Percentiles rank a stretch among this genome's conserved stretches.
Evolutionary conservation across 78 protist species (phyloP).

Genomic region (Pigoraptor vietnamica): DNA sequence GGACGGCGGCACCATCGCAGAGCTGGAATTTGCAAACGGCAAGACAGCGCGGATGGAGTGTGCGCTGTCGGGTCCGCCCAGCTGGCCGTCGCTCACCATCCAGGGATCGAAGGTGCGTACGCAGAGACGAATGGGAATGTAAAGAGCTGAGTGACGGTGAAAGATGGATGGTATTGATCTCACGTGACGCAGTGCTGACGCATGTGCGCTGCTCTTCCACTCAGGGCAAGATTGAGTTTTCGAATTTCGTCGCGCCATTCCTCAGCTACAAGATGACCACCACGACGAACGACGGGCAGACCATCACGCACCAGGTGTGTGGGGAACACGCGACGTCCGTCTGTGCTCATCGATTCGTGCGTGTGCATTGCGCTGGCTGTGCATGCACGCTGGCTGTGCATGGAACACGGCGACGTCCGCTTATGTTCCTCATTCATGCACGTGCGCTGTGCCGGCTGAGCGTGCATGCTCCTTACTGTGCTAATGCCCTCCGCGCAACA

Average conservation of each 20-base stretch:
- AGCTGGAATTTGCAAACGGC: neutral
- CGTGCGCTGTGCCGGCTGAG: neutral
- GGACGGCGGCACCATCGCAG: neutral
- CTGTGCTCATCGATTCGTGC: neutral
- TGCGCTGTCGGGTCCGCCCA: neutral
- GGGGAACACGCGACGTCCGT: neutral
- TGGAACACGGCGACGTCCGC: neutral
- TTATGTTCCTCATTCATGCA: neutral
- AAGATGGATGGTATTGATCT: no score
- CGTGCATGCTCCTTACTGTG: neutral
- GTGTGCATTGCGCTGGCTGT: no score
- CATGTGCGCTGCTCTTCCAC: no score
- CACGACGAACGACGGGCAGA: neutral
- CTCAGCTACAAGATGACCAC: neutral
- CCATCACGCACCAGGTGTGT: neutral
- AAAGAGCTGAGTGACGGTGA: no score
- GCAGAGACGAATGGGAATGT: neutral
- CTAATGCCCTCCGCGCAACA: neutral
- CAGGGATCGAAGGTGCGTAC: neutral
- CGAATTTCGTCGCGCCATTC: neutral
- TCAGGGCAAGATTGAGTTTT: neutral
- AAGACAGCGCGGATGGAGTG: neutral
- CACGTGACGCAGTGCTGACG: no score
- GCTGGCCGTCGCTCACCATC: neutral
- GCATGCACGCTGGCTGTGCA: no score